A percentile compares a stretch with the other conserved stretches of the same genome.
These are phyloP conservation scores for Fraxinus americana DNA, from an alignment of 257 asterid species.

Conservation along the genomic window DNA sequence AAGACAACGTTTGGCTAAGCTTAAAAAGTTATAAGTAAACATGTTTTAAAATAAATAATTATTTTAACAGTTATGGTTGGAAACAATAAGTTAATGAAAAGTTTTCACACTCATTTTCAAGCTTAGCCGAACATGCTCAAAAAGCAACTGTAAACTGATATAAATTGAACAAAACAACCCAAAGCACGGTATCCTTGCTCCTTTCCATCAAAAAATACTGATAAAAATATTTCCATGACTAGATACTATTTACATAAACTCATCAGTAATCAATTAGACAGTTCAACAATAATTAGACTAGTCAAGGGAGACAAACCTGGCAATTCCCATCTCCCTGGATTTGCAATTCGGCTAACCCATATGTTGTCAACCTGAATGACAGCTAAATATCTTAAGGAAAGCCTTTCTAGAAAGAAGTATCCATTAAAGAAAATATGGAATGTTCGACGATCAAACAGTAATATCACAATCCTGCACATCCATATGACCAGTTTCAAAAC, in stretches of 20 bases:
- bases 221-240: not conserved
- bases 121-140: no score
- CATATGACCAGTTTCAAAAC: not conserved
- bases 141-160: no score
- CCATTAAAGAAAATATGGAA: conserved; percentile 11
- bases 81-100: no score
- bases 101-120: no score
- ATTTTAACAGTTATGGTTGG: no score
- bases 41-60: no score
- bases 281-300: conserved; percentile 5
- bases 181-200: no score
- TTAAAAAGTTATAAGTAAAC: no score
- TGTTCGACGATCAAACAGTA: not conserved
- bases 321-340: conserved; percentile 98
- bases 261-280: not conserved
- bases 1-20: not conserved
- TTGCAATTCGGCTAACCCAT: conserved; percentile 81
- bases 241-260: not conserved
- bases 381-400: conserved; percentile 27
- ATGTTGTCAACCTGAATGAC: conserved; percentile 68
- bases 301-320: conserved; percentile 63
- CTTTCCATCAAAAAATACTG: no score
- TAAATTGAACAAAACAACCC: no score
- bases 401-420: conserved; percentile 26
- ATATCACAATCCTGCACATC: not conserved